Conservation (phyloP, 2,329 filamentous ascomycete species). For the Alternaria triticina region DNA sequence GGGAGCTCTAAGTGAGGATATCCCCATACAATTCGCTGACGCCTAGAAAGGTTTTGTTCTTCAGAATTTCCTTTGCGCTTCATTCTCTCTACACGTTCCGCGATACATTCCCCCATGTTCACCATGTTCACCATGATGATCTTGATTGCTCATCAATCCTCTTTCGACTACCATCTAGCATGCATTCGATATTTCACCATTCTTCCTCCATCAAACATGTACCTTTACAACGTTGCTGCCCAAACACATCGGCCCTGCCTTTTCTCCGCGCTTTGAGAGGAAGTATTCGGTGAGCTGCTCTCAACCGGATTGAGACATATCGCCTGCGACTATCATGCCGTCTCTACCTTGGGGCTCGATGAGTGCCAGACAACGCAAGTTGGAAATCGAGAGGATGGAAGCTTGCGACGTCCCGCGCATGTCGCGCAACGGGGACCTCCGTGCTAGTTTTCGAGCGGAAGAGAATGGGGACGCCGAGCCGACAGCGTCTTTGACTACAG, state of each 20-base stretch:
- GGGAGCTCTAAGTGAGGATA: background rate
- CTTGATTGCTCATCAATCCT: background rate
- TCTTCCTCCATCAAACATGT: background rate
- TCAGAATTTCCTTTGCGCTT: no score
- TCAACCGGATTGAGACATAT: background rate
- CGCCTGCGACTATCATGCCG: background rate
- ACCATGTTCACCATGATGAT: background rate
- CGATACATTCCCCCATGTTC: background rate
- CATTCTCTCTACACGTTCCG: background rate
- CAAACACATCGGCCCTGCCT: background rate
- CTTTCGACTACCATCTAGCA: background rate
- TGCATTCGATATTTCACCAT: background rate
- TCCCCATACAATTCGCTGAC: no score
- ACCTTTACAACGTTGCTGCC: background rate
- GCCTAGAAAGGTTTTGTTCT: no score
- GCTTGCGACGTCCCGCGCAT: background rate
- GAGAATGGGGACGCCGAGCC: no score
- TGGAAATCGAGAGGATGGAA: background rate
- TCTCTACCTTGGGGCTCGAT: background rate
- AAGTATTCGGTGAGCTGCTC: background rate
- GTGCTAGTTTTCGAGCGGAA: background rate
- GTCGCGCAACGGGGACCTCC: background rate
- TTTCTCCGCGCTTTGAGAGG: background rate
- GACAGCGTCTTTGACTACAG: background rate
- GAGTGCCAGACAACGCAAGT: background rate